A percentile compares a stretch with the other conserved stretches of the same genome.
phyloP scores from a whole-genome alignment of 352 stramenopile species.

The Blastocystis sp. region DNA sequence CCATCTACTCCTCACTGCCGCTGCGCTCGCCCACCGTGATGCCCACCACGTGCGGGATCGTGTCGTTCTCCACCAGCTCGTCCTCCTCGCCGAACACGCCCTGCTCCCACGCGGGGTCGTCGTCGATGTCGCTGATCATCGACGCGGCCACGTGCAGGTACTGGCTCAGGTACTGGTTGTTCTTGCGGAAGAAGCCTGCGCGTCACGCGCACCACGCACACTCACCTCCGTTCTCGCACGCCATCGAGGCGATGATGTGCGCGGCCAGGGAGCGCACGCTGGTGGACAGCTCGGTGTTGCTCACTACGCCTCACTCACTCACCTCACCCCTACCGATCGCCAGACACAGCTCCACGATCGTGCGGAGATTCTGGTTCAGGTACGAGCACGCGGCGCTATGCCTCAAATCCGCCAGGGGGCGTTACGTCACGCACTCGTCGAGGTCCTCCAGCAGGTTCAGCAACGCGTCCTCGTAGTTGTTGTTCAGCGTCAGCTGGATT shows the following conservation, averaged over 20 bases:
- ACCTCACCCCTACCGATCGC: neutral
- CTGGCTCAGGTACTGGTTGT: neutral
- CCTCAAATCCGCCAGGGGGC: neutral
- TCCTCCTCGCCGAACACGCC: slow-evolving; percentile 53
- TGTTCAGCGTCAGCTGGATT: slow-evolving; percentile 3
- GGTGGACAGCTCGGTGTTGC: neutral
- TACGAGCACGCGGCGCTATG: slow-evolving; percentile 20
- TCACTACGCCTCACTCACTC: neutral
- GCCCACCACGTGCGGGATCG: slow-evolving; percentile 8
- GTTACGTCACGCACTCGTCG: neutral
- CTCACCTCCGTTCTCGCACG: slow-evolving; percentile 16
- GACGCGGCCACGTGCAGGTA: slow-evolving; percentile 36
- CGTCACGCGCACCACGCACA: neutral
- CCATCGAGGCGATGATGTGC: slow-evolving; percentile 45
- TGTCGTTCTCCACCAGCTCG: slow-evolving; percentile 35
- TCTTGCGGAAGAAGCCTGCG: slow-evolving; percentile 48
- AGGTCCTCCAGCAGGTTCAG: slow-evolving; percentile 49
- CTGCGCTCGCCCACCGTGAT: neutral
- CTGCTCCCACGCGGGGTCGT: slow-evolving; percentile 16
- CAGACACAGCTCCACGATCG: slow-evolving; percentile 63
- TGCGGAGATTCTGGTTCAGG: neutral
- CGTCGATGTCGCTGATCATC: slow-evolving; percentile 54
- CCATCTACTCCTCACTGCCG: neutral
- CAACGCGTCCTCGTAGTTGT: slow-evolving; percentile 17
- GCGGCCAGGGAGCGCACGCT: slow-evolving; percentile 17